A percentile compares a stretch with the other conserved stretches of the same genome.
These are phyloP conservation scores for Euphrasia confusa DNA, from an alignment of 257 asterid genomes.

Conservation along the genomic window DNA sequence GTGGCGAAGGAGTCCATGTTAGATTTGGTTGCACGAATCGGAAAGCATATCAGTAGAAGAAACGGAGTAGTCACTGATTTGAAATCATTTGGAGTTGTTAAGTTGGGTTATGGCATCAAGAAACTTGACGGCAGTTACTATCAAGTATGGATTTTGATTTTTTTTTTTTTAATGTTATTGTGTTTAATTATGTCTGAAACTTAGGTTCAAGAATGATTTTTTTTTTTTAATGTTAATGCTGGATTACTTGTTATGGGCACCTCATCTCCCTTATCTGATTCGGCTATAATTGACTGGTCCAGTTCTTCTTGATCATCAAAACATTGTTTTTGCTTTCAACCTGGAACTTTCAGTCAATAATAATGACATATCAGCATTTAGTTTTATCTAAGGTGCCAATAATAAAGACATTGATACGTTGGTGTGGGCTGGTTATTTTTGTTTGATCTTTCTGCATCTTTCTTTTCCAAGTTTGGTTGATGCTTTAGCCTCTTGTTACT, in stretches of 20 bases:
- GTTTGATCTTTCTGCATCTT: too few relatives aligned
- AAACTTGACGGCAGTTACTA: slow-evolving; percentile 80
- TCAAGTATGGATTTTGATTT: slow-evolving; percentile 36
- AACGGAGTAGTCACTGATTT: slow-evolving; percentile 70
- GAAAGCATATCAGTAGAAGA: slow-evolving; percentile 60
- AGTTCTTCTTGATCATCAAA: too few relatives aligned
- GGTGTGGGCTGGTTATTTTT: too few relatives aligned
- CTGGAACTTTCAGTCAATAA: too few relatives aligned
- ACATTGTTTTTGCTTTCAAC: too few relatives aligned
- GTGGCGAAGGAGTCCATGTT: slow-evolving; percentile 34
- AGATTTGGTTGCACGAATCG: slow-evolving; percentile 53
- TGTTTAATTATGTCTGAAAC: too few relatives aligned
- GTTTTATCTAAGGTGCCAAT: too few relatives aligned
- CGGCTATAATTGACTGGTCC: background rate
- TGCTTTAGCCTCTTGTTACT: too few relatives aligned
- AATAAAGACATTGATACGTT: too few relatives aligned
- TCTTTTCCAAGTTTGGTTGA: too few relatives aligned
- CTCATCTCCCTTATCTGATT: background rate
- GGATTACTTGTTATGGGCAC: background rate
- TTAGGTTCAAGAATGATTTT: background rate
- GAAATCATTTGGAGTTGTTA: slow-evolving; percentile 42
- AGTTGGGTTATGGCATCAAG: slow-evolving; percentile 55
- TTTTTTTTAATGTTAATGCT: background rate
- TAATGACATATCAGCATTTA: too few relatives aligned
- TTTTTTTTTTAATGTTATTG: too few relatives aligned